Evolutionary conservation across 139 green algal genomes (phyloP), one percentile per base, ranked within the genome.

Genomic region (Chlorella sp.): DNA sequence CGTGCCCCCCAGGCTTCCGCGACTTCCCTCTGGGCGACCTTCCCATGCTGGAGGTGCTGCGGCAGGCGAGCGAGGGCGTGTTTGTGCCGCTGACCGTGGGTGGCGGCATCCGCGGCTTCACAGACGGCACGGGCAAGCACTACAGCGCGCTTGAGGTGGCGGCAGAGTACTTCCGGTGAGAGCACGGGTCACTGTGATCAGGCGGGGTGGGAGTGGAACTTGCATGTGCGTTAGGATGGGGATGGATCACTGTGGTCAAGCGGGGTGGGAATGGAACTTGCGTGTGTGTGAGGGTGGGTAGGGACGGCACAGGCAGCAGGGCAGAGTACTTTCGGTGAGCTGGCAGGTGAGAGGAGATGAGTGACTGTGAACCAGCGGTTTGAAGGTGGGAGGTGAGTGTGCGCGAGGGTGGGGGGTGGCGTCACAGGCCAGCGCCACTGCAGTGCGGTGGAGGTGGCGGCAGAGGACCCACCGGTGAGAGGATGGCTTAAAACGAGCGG

Each of bases 1-100:
- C n/a, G n/a, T 21, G 15, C 57, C 34, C 57, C 36, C n/a, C 82
- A 87, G 91, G 93, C 66, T 99, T 98, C 94, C 84, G 97, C 71
- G 98, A 99, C 90, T 98, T 97, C 88, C 97, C 98, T 0, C 91
- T 99, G 77, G 92, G 92, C 9, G 98, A 99, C 93, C 86, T 98
- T 81, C 98, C 98, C 78, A 99, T 99, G 98, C 93, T 99, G 75
- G 96, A 99, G 91, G 97, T 98, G 84, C 84, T 88, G 84, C 84
- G 84, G 11, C 84, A 92, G 61, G 94, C 98, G 30, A 97, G 93
- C 64, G 95, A 99, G 95, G 96, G 95, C 19, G 97, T 99, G 32
- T 99, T 99, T 95, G 98, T 99, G 87, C 98, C 98, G 14, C 93
- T 99, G 24, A 99, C 98, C 32, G 97, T 99, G 42, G 98, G 98